phyloP scores from a whole-genome alignment of 2,329 filamentous ascomycete genomes.

The Phialemonium atrogriseum region DNA sequence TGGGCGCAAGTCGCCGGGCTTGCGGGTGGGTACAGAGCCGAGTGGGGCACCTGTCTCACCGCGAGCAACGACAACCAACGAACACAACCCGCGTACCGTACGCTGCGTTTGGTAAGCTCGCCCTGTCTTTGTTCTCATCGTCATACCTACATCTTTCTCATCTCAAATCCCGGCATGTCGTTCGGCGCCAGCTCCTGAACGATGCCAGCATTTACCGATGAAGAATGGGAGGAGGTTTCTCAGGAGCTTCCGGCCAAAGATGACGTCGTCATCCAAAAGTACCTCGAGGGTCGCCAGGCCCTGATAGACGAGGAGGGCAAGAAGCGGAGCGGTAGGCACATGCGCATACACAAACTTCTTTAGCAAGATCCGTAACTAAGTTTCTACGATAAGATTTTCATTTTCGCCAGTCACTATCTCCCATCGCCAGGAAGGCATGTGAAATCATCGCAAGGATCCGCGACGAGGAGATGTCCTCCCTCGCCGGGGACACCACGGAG shows the following conservation, averaged over 20 bases:
- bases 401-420: constrained; percentile 68
- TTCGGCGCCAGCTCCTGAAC: too few species aligned
- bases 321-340: constrained; percentile 64
- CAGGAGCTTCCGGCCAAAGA: constrained; percentile 46
- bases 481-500: constrained; percentile 82
- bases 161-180: too few species aligned
- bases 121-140: too few species aligned
- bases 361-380: too few species aligned
- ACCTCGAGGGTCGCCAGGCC: constrained; percentile 64
- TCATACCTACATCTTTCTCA: background rate
- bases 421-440: constrained; percentile 69
- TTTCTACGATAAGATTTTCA: constrained; percentile 52
- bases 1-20: too few species aligned
- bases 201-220: constrained; percentile 34
- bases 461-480: constrained; percentile 78
- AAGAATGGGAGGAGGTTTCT: constrained; percentile 53
- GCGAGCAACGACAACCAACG: too few species aligned
- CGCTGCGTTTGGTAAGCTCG: too few species aligned
- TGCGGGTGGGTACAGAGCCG: too few species aligned
- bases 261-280: constrained; percentile 77
- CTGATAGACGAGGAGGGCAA: constrained; percentile 76
- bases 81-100: too few species aligned
- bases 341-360: too few species aligned
- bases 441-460: constrained; percentile 74
- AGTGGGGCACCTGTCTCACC: too few species aligned